Conservation (phyloP, 2,329 filamentous ascomycete genomes). For the Zopfia rhizophila region DNA sequence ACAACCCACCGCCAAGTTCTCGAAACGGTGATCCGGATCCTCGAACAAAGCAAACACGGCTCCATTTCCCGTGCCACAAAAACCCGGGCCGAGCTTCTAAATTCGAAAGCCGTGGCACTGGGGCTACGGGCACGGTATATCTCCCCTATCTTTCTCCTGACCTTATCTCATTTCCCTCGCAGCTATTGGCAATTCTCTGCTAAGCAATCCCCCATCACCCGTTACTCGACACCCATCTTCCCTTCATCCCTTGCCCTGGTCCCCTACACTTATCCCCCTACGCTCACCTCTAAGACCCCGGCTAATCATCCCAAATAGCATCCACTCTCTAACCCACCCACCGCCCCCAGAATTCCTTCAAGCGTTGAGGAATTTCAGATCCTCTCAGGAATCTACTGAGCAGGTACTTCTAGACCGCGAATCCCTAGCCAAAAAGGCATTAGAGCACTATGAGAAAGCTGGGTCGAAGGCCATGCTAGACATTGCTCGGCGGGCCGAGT, state of each 20-base stretch:
- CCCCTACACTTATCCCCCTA: too few relatives aligned
- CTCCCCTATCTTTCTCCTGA: background rate
- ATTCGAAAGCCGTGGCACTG: conserved; percentile 54
- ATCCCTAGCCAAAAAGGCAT: conserved; percentile 40
- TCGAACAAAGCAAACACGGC: conserved; percentile 61
- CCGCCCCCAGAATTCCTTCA: conserved; percentile 37
- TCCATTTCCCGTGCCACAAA: conserved; percentile 53
- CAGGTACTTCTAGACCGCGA: conserved; percentile 43
- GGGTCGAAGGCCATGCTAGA: conserved; percentile 51
- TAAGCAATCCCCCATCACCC: conserved; percentile 14
- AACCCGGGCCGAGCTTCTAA: conserved; percentile 56
- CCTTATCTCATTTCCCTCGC: background rate
- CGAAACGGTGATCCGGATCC: conserved; percentile 51
- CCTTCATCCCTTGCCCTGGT: too few relatives aligned
- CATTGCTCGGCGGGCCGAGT: conserved; percentile 52
- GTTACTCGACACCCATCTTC: too few relatives aligned
- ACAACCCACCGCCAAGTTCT: conserved; percentile 50
- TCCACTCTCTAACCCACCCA: conserved; percentile 39
- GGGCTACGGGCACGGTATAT: conserved; percentile 50
- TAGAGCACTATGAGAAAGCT: conserved; percentile 50
- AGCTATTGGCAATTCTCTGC: background rate
- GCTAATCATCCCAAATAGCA: conserved; percentile 17
- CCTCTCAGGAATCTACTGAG: conserved; percentile 41
- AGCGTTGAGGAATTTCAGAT: conserved; percentile 46
- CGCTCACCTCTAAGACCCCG: background rate